Evolutionary conservation across 495 filamentous ascomycete genomes (phyloP).

Genomic region (Lepidopterella palustris): DNA sequence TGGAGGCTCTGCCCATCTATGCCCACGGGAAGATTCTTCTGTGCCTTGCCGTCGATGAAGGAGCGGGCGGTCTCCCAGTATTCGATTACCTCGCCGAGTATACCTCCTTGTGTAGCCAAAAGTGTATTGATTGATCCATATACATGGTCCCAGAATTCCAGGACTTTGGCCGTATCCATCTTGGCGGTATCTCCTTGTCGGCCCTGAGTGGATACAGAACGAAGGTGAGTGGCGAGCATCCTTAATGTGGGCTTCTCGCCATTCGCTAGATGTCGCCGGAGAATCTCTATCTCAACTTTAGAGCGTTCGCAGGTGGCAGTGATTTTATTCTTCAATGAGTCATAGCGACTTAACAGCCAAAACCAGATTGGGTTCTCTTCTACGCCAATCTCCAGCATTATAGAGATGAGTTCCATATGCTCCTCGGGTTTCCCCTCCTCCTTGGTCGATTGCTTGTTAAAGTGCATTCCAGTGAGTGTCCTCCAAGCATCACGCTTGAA

Average conservation of each 20-base stretch:
- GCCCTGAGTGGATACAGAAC: constrained; percentile 47
- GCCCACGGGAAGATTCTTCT: constrained; percentile 71
- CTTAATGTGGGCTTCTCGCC: constrained; percentile 62
- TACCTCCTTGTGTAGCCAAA: constrained; percentile 64
- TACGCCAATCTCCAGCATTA: constrained; percentile 84
- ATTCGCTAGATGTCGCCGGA: constrained; percentile 70
- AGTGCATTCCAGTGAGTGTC: constrained; percentile 47
- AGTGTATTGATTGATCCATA: constrained; percentile 60
- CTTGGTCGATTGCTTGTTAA: constrained; percentile 36
- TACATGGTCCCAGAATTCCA: constrained; percentile 87
- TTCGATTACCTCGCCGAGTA: constrained; percentile 81
- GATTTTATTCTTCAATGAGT: constrained; percentile 81
- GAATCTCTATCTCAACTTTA: constrained; percentile 83
- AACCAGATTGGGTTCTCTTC: constrained; percentile 94
- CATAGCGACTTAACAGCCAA: constrained; percentile 83
- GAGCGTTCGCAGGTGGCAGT: constrained; percentile 69
- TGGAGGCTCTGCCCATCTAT: constrained; percentile 76
- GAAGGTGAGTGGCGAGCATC: constrained; percentile 64
- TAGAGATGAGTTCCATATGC: constrained; percentile 80
- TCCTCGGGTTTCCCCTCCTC: constrained; percentile 59
- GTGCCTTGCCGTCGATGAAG: constrained; percentile 81
- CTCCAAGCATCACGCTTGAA: constrained; percentile 90
- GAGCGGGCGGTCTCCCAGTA: constrained; percentile 91
- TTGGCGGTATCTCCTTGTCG: constrained; percentile 46
- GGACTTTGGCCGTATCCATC: constrained; percentile 66